Conservation (phyloP, 2,329 filamentous ascomycete genomes). For the Aspergillus flavus region DNA sequence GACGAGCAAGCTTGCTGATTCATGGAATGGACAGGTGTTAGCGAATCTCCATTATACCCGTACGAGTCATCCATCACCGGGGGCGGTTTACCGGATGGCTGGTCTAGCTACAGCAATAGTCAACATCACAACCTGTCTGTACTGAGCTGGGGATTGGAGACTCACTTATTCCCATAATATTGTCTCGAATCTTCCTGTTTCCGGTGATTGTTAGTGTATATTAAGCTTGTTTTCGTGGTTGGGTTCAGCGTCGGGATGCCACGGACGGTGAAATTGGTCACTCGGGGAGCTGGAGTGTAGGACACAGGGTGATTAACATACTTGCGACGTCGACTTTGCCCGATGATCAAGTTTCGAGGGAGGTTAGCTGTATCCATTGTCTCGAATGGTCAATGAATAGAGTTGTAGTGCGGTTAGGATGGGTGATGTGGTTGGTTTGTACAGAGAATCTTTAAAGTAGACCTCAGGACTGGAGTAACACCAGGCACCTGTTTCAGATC, state of each 20-base stretch:
- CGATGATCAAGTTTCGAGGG: not conserved
- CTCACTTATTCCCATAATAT: constrained; percentile 34
- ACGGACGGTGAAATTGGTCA: not conserved
- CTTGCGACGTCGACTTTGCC: not conserved
- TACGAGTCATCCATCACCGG: not conserved
- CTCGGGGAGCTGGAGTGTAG: not conserved
- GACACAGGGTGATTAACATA: not conserved
- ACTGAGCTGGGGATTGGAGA: not conserved
- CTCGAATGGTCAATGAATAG: rapidly evolving
- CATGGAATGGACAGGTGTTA: not conserved
- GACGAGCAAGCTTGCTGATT: constrained; percentile 38
- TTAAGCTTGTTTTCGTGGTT: not conserved
- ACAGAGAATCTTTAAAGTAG: not conserved
- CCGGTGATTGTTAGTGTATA: not conserved
- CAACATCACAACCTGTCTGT: not conserved
- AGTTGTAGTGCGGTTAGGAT: not conserved
- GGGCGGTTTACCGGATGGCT: constrained; percentile 31
- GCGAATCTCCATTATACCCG: not conserved
- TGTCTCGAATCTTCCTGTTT: constrained; percentile 25
- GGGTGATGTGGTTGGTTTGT: not conserved
- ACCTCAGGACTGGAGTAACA: too few relatives aligned
- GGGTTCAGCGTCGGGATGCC: not conserved
- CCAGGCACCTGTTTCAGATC: too few relatives aligned
- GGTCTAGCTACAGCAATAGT: constrained; percentile 26
- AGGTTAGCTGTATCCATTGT: not conserved